Percentiles rank a stretch among this genome's conserved stretches.
phyloP scores from a whole-genome alignment of 371 early-diverging fungal species.

The Actinomortierella ambigua region DNA sequence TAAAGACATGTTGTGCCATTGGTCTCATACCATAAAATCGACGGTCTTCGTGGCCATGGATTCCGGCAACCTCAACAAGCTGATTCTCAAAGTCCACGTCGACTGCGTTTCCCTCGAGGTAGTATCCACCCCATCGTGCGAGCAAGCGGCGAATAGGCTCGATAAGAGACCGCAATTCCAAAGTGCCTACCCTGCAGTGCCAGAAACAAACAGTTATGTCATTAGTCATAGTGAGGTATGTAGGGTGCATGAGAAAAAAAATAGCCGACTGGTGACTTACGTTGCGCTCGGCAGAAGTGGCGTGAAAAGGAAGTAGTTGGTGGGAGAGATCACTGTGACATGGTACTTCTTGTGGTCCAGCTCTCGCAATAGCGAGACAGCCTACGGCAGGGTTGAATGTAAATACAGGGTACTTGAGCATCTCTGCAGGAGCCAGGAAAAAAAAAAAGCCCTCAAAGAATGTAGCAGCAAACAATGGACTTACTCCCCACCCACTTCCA shows the following conservation, averaged over 20 bases:
- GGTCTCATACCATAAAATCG: slow-evolving; percentile 57
- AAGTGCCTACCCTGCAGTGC: slow-evolving; percentile 79
- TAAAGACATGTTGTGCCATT: not conserved
- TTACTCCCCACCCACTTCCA: slow-evolving; percentile 79
- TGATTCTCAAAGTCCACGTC: slow-evolving; percentile 74
- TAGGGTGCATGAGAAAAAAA: not conserved
- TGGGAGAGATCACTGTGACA: slow-evolving; percentile 73
- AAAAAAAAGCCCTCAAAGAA: not conserved
- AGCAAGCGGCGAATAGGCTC: slow-evolving; percentile 78
- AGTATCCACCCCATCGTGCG: slow-evolving; percentile 51
- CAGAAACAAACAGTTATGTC: slow-evolving; percentile 71
- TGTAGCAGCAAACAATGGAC: not conserved
- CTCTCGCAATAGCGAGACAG: slow-evolving; percentile 60
- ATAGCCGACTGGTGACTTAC: slow-evolving; percentile 29
- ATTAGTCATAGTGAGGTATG: not conserved
- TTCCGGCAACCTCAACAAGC: slow-evolving; percentile 54
- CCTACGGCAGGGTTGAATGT: slow-evolving; percentile 26
- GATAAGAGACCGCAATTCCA: slow-evolving; percentile 73
- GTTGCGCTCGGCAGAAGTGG: slow-evolving; percentile 81
- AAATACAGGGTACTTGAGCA: too few species aligned
- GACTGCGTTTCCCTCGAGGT: slow-evolving; percentile 65
- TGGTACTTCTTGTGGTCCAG: slow-evolving; percentile 76
- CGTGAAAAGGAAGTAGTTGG: slow-evolving; percentile 89
- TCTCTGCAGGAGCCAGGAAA: too few species aligned
- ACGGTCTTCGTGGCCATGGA: slow-evolving; percentile 48